Conservation (phyloP, 495 filamentous ascomycete genomes). For the Penicillium chermesinum region DNA sequence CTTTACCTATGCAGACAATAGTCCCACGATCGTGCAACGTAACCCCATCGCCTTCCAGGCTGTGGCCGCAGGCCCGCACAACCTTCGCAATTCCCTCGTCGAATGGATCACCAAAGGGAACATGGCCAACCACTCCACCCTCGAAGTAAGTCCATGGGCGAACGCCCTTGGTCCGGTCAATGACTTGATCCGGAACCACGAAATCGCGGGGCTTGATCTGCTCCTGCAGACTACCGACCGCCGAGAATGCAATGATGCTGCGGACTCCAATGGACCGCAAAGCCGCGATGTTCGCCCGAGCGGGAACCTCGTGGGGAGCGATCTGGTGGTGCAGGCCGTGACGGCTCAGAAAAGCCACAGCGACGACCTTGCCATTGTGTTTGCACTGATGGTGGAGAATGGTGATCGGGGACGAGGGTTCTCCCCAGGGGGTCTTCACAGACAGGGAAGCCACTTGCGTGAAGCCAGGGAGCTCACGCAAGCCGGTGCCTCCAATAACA, state of each 20-base stretch:
- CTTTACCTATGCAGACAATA: constrained; percentile 82
- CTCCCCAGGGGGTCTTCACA: constrained; percentile 82
- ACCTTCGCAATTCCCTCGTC: constrained; percentile 69
- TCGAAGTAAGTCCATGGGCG: constrained; percentile 96
- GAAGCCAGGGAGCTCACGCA: constrained; percentile 68
- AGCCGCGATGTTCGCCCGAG: constrained; percentile 92
- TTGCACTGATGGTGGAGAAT: constrained; percentile 78
- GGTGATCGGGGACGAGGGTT: constrained; percentile 81
- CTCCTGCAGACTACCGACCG: constrained; percentile 88
- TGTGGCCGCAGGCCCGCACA: constrained; percentile 64
- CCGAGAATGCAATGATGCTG: constrained; percentile 87
- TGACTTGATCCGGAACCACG: constrained; percentile 90
- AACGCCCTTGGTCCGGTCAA: constrained; percentile 94
- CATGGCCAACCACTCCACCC: constrained; percentile 85
- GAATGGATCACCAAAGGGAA: constrained; percentile 94
- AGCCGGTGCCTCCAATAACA: constrained; percentile 94
- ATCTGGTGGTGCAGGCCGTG: constrained; percentile 85
- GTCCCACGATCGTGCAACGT: constrained; percentile 71
- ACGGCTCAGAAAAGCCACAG: constrained; percentile 89
- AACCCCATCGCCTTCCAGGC: constrained; percentile 73
- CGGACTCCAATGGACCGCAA: constrained; percentile 84
- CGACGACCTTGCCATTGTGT: constrained; percentile 49
- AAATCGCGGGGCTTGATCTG: constrained; percentile 93
- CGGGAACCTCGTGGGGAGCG: constrained; percentile 86
- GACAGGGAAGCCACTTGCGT: constrained; percentile 70